phyloP scores from a whole-genome alignment of 179 eudicot genomes.

The Patellifolia procumbens region DNA sequence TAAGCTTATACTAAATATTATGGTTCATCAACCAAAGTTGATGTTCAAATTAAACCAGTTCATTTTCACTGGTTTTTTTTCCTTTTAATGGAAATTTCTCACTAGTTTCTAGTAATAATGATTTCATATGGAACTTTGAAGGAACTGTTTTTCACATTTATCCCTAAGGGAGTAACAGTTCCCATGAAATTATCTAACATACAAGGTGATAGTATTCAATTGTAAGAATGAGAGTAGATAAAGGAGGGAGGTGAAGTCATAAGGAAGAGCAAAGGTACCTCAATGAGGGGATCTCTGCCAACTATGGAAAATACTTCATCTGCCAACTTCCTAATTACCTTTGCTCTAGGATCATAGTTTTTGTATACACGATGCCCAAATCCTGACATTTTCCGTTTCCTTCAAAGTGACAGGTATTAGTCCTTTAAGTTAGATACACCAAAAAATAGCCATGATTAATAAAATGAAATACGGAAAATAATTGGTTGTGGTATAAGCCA shows the following conservation, averaged over 20 bases:
- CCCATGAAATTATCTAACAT: background rate
- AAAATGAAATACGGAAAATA: background rate
- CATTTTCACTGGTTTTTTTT: conserved; percentile 22
- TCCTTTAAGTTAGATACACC: background rate
- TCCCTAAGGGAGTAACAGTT: background rate
- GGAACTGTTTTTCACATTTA: background rate
- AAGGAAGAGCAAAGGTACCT: conserved; percentile 50
- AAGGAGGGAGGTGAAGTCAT: background rate
- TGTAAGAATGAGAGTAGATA: background rate
- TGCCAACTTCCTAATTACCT: conserved; percentile 84
- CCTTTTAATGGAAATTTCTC: conserved; percentile 94
- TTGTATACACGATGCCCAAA: conserved; percentile 98
- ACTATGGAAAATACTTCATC: conserved; percentile 95
- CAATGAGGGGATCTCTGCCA: conserved; percentile 98
- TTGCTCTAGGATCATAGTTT: conserved; percentile 96
- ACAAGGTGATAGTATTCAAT: background rate
- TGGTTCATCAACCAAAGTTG: background rate
- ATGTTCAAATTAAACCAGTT: background rate
- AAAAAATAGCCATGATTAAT: background rate
- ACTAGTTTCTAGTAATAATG: conserved; percentile 16
- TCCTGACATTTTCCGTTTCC: conserved; percentile 99
- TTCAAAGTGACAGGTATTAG: conserved; percentile 27
- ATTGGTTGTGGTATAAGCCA: background rate
- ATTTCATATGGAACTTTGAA: background rate
- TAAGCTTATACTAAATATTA: background rate